These are phyloP conservation scores for Chaetomiaceae sp. DNA, from an alignment of 2,329 filamentous ascomycete genomes.

Conservation along the genomic window DNA sequence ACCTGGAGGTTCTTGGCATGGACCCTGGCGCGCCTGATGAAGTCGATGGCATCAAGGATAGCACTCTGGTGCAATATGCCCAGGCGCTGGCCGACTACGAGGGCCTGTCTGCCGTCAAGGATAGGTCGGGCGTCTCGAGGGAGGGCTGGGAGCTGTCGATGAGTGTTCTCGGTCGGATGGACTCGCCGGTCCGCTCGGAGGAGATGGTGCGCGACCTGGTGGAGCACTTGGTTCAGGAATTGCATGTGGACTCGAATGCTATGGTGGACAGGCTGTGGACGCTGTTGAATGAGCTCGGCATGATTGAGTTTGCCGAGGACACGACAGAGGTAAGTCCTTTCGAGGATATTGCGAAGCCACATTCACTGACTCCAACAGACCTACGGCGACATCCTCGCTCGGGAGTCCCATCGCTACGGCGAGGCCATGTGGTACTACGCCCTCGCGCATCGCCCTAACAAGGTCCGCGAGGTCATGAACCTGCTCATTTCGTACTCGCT, in stretches of 20 bases:
- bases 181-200: slow-evolving; percentile 66
- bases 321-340: slow-evolving; percentile 68
- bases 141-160: slow-evolving; percentile 91
- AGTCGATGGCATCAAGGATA: slow-evolving; percentile 68
- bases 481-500: slow-evolving; percentile 83
- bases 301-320: slow-evolving; percentile 72
- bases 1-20: slow-evolving; percentile 77
- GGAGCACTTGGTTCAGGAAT: slow-evolving; percentile 55
- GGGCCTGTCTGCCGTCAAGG: slow-evolving; percentile 38
- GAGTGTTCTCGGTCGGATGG: slow-evolving; percentile 74
- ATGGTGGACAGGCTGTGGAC: slow-evolving; percentile 79
- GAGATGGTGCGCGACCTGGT: slow-evolving; percentile 71
- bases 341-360: background rate
- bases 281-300: slow-evolving; percentile 71
- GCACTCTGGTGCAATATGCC: slow-evolving; percentile 73
- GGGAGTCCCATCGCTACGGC: slow-evolving; percentile 72
- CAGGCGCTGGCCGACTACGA: slow-evolving; percentile 57
- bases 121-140: slow-evolving; percentile 36
- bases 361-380: slow-evolving; percentile 52
- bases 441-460: slow-evolving; percentile 70
- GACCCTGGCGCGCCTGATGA: slow-evolving; percentile 55
- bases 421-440: slow-evolving; percentile 89
- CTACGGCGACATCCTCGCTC: slow-evolving; percentile 74
- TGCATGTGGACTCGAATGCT: slow-evolving; percentile 61
- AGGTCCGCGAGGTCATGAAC: slow-evolving; percentile 81